Evolutionary conservation across 306 rosid genomes (phyloP).

Genomic region (Corylus avellana): DNA sequence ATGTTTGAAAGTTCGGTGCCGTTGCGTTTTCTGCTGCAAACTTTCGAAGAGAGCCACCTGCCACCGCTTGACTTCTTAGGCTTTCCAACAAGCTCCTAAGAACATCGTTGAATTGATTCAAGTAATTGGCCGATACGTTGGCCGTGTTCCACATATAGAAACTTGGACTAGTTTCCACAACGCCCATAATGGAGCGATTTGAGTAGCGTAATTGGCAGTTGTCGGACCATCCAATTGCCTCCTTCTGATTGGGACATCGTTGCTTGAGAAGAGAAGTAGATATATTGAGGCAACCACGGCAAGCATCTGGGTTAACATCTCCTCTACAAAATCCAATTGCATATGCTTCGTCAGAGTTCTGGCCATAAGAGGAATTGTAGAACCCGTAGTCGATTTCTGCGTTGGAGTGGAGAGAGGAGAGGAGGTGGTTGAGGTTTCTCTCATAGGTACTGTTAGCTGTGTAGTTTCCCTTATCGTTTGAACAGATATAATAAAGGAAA

Average conservation of each 20-base stretch:
- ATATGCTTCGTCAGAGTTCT: no score
- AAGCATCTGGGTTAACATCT: neutral
- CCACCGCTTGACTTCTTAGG: neutral
- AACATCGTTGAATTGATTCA: neutral
- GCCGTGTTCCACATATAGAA: neutral
- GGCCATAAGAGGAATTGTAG: no score
- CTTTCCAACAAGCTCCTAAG: neutral
- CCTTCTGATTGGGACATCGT: constrained; percentile 49
- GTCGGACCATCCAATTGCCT: constrained; percentile 41
- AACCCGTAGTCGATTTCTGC: no score
- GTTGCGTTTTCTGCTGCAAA: constrained; percentile 14
- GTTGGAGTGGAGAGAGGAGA: no score
- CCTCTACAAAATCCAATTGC: no score
- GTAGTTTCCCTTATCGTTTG: constrained; percentile 39
- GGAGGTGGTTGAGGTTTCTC: no score
- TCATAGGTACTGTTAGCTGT: constrained; percentile 40
- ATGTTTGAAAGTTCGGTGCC: neutral
- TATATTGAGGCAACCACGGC: constrained; percentile 48
- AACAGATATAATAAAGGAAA: neutral
- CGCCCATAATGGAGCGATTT: neutral
- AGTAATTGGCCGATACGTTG: neutral
- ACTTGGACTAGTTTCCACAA: neutral
- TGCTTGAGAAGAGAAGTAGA: constrained; percentile 23
- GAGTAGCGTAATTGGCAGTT: constrained; percentile 46
- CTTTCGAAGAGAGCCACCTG: constrained; percentile 16